Evolutionary conservation across 208 protist species (phyloP), one percentile per base, ranked within the genome.

Genomic region (Lotmaria passim): DNA sequence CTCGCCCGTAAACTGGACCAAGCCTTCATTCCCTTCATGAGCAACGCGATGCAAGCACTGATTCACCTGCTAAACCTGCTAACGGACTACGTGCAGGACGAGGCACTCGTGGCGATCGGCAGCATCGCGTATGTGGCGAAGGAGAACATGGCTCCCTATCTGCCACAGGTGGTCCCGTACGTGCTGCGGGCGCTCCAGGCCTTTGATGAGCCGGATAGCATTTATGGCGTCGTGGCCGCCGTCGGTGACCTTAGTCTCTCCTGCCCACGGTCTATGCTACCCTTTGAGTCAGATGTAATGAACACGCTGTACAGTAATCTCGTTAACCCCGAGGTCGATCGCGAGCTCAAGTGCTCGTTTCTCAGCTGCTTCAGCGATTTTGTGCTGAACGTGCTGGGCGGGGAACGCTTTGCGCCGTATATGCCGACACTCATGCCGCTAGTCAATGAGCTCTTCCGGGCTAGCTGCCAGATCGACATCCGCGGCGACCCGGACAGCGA

Each of bases 351-450:
- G 84, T 96, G 95, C 64, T 79, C 79, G 21, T 97, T 99, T 65
- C 65, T 99, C 39, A 81, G 82, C 38, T 95, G 89, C 81, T 93
- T 99, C 53, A 96, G 97, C 34, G 98, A 99, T 75, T 94, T 99
- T 44, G 96, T 97, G 6, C 67, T 99, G 8, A 94, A 97, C 58
- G 91, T 98, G 26, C 81, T 92, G n/a, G 78, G 79, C 23, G 86
- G 83, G 11, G 64, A 51, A n/a, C 58, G 76, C 19, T 98, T 99
- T 71, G 79, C 85, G 38, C 86, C 85, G 21, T 98, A 98, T 83
- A 74, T 98, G 26, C 39, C 56, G 30, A 59, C 67, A 12, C 86
- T 98, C 41, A 88, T 98, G 83, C 48, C 60, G 30, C 71, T 98
- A 57, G 78, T 97, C 5, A 43, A 87, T 3, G 46, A 64, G 8